Base-by-base conservation (phyloP, 2,329 filamentous ascomycete species). In the Pseudogymnoascus sp. region DNA sequence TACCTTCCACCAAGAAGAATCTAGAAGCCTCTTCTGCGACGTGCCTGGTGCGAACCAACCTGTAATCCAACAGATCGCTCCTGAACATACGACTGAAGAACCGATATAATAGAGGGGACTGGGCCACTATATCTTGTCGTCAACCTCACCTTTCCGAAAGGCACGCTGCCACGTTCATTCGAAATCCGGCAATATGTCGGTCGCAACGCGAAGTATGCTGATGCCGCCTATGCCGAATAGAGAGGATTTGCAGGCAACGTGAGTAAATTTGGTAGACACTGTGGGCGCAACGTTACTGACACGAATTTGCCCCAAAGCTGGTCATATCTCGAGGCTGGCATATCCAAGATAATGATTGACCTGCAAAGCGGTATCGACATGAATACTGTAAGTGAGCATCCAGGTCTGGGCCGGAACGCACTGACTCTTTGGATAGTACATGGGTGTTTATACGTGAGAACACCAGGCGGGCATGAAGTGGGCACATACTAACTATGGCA, bases 341-440 rank as follows among this genome's bases (percentile, higher is more conserved):
- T 99, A 69, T 87, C 91, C 68, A 90, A 89, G 74, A 96, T 99
- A 73, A 98, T 99, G 93, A 85, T 86, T 70, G 90, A 96, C 72
- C 82, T 98, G 28, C 90, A 93, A 72, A 89, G 91, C 68, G 95
- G 95, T 65, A 90, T 99, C 78, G 93, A 97, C 72, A 92, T 98
- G 87, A 86, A 89, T 70, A 93, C 91, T 70, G 87, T 90, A 79
- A 72, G 84, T 74, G 6, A 31, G n/a, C 14, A 50, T 31, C 24
- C 26, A 62, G 59, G 35, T 7, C 33, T 31, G 10, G 6, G 2
- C 33, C 22, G 12, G 62, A 65, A 38, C 38, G 11, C 61, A 38
- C 31, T 62, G 12, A 61, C 33, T 64, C 22, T 40, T 59, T 66
- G 59, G 65, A 26, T 73, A 89, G 82, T 98, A 98, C 78, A 97